Base-by-base conservation (phyloP, 495 filamentous ascomycete genomes). In the Daldinia decipiens region DNA sequence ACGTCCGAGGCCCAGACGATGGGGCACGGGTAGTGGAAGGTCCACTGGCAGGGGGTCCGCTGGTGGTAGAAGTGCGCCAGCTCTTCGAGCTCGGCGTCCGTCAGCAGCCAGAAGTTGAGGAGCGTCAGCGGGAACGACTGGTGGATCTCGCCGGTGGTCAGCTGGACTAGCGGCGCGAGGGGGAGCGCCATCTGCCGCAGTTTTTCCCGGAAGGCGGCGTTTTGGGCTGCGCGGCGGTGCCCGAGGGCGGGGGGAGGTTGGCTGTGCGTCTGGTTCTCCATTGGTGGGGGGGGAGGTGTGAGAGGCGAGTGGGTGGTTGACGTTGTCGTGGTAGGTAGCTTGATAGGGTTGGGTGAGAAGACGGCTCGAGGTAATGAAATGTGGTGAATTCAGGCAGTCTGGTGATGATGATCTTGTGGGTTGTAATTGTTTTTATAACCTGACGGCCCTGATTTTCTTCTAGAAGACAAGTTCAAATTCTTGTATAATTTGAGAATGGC, bases 11-110 rank as follows among this genome's bases (percentile, higher is more conserved):
- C 80, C 82, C 71, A 83, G 4, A 68, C 53, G 21, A 87, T 79
- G 0, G 85, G 82, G 66, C 82, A 85, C 3, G 93, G 93, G 76
- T 97, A 95, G n/a, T 79, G 74, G 40, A 59, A 57, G 1, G 86
- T 89, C 73, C 81, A 87, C 0, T 67, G 17, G 77, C 79, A 70
- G 43, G 88, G 82, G 57, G 89, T 85, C 51, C 86, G 81, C 76
- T 97, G 93, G 78, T 93, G 89, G 79, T 93, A 95, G 76, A 91
- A 90, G 39, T 82, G 79, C 7, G 92, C 92, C 5, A 97, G 87
- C 38, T 76, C 77, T 74, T 96, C 92, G 45, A 94, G 86, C 76
- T 95, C 83, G 21, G 69, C 74, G 68, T 87, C 85, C 32, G 92
- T 93, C 45, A 96, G 86, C 26, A 95, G 87, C 82, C 90, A 91